phyloP scores from a whole-genome alignment of 306 rosid genomes.

The Trifolium repens region DNA sequence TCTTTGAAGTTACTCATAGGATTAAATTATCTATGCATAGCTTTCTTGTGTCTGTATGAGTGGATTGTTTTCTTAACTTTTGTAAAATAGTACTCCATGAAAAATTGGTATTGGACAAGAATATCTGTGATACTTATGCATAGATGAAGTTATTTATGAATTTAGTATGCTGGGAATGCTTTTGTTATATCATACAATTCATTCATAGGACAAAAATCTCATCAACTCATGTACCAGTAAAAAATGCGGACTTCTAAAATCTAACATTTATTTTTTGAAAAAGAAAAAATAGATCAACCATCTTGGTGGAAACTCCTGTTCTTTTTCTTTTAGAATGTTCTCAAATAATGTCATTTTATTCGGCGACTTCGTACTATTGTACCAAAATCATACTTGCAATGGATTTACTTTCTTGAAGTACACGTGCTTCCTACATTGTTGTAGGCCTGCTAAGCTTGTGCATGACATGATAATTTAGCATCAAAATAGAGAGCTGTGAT shows the following conservation, averaged over 20 bases:
- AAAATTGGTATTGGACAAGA: conserved; percentile 1
- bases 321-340: conserved; percentile 23
- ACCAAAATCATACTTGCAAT: background rate
- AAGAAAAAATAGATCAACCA: conserved; percentile 8
- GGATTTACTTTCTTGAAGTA: background rate
- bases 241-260: background rate
- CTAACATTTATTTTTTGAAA: background rate
- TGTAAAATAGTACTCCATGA: conserved; percentile 12
- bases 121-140: conserved; percentile 7
- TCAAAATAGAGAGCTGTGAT: conserved; percentile 14
- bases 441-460: conserved; percentile 12
- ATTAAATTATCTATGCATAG: background rate
- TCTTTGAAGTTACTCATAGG: conserved; percentile 8
- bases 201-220: conserved; percentile 8
- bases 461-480: conserved; percentile 28
- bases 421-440: conserved; percentile 11
- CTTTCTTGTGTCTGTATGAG: conserved; percentile 29
- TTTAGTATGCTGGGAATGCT: conserved; percentile 19
- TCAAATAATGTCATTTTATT: conserved; percentile 31
- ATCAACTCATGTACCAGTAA: conserved; percentile 9
- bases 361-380: conserved; percentile 13
- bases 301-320: conserved; percentile 7
- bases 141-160: conserved; percentile 10
- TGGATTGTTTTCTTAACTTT: conserved; percentile 12
- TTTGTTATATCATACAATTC: conserved; percentile 13